phyloP scores from a whole-genome alignment of 2,329 filamentous ascomycete genomes.

The Alternaria hordeiaustralica region DNA sequence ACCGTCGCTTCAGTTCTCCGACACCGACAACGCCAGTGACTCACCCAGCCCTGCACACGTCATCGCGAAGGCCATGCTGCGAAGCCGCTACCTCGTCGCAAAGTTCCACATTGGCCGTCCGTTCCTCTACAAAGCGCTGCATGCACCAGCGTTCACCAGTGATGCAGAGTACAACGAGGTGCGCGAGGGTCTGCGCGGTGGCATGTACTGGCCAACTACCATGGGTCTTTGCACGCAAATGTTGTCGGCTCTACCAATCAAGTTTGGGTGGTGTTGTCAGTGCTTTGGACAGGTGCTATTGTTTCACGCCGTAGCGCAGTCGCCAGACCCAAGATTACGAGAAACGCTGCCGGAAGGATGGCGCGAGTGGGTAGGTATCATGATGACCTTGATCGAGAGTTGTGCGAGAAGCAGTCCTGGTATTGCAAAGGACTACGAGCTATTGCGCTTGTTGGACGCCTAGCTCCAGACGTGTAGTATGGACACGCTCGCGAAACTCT shows the following conservation, averaged over 20 bases:
- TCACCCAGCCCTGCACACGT: constrained; percentile 45
- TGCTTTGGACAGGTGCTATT: constrained; percentile 47
- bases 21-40: constrained; percentile 39
- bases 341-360: constrained; percentile 44
- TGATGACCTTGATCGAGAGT: constrained; percentile 44
- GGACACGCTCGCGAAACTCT: neutral
- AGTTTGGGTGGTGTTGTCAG: constrained; percentile 49
- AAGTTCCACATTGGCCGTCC: constrained; percentile 49
- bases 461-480: neutral
- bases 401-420: constrained; percentile 44
- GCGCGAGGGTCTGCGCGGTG: constrained; percentile 35
- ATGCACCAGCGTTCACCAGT: constrained; percentile 37
- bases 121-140: constrained; percentile 48
- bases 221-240: constrained; percentile 47
- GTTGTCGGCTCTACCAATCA: constrained; percentile 44
- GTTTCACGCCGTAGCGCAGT: constrained; percentile 41
- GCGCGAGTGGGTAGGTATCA: constrained; percentile 45
- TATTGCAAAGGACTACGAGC: constrained; percentile 44
- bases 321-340: constrained; percentile 35
- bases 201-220: constrained; percentile 48
- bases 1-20: constrained; percentile 54
- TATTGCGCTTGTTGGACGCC: constrained; percentile 39
- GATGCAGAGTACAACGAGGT: constrained; percentile 43
- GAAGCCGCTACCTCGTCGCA: constrained; percentile 47
- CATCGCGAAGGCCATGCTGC: constrained; percentile 48